Conservation (phyloP, 2,329 filamentous ascomycete genomes). For the Colletotrichum sp. region DNA sequence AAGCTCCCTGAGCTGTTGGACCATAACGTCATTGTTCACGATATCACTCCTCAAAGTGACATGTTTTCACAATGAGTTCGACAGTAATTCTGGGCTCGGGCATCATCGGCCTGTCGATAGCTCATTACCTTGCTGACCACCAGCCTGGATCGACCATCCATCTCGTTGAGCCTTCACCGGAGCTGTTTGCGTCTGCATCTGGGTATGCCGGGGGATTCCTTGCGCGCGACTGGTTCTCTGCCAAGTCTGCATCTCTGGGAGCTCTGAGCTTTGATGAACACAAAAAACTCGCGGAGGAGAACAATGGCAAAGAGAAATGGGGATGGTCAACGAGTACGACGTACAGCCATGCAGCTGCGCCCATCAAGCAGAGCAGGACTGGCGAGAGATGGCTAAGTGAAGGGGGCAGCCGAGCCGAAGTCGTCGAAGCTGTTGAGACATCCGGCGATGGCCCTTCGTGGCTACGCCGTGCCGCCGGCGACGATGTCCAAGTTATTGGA, state of each 20-base stretch:
- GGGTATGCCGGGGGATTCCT: constrained; percentile 78
- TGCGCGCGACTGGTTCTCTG: constrained; percentile 74
- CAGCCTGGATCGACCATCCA: constrained; percentile 48
- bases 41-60: background rate
- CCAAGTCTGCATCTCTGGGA: constrained; percentile 62
- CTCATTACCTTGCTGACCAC: constrained; percentile 71
- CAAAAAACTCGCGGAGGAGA: constrained; percentile 62
- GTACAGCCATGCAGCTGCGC: constrained; percentile 51
- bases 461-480: constrained; percentile 61
- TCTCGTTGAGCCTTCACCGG: constrained; percentile 49
- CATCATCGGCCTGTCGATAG: constrained; percentile 73
- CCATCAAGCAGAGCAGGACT: constrained; percentile 39
- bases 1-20: background rate
- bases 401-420: constrained; percentile 67
- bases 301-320: constrained; percentile 62
- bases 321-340: constrained; percentile 60
- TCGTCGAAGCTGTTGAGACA: constrained; percentile 42
- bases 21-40: background rate
- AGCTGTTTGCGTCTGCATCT: constrained; percentile 76
- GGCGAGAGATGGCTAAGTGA: constrained; percentile 70
- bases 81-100: constrained; percentile 74
- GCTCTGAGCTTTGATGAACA: constrained; percentile 75
- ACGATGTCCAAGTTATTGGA: constrained; percentile 66
- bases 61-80: constrained; percentile 41
- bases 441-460: constrained; percentile 53